Conservation (phyloP, 768 basidiomycete genomes). For the Mrakia frigida region DNA sequence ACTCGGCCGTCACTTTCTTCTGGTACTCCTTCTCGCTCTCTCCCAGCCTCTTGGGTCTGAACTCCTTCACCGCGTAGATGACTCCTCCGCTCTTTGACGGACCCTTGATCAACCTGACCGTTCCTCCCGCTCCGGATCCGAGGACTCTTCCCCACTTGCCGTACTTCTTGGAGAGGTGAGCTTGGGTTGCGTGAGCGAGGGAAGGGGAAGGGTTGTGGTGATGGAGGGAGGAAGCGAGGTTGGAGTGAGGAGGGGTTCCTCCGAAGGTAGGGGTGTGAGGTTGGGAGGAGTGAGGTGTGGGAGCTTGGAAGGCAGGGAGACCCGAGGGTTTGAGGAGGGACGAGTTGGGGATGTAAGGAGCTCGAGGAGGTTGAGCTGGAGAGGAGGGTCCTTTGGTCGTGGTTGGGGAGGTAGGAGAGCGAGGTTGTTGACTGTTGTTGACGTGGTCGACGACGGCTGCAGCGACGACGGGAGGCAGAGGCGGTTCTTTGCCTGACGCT, state of each 20-base stretch:
- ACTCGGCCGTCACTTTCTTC: conserved; percentile 99
- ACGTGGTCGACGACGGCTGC: neutral
- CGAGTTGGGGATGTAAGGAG: neutral
- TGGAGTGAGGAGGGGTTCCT: conserved; percentile 21
- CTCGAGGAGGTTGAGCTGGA: neutral
- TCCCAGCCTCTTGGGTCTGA: conserved; percentile 77
- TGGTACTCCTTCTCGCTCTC: conserved; percentile 96
- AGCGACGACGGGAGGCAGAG: conserved; percentile 5
- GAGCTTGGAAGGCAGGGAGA: neutral
- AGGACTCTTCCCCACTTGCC: conserved; percentile 97
- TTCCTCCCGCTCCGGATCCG: conserved; percentile 96
- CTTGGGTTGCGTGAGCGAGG: conserved; percentile 45
- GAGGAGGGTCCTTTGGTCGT: neutral
- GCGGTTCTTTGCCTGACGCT: neutral
- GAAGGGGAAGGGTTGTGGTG: conserved; percentile 40
- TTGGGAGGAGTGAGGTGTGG: neutral
- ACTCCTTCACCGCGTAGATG: conserved; percentile 96
- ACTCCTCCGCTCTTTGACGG: conserved; percentile 70
- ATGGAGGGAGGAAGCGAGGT: conserved; percentile 40
- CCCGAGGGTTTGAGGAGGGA: conserved; percentile 2
- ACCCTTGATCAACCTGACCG: conserved; percentile 90
- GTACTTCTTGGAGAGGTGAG: conserved; percentile 92
- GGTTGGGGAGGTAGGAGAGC: neutral
- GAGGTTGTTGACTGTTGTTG: neutral
- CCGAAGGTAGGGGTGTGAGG: conserved; percentile 27